These are phyloP conservation scores for Mucor velutinosus DNA, from an alignment of 371 early-diverging fungal species.

Conservation along the genomic window DNA sequence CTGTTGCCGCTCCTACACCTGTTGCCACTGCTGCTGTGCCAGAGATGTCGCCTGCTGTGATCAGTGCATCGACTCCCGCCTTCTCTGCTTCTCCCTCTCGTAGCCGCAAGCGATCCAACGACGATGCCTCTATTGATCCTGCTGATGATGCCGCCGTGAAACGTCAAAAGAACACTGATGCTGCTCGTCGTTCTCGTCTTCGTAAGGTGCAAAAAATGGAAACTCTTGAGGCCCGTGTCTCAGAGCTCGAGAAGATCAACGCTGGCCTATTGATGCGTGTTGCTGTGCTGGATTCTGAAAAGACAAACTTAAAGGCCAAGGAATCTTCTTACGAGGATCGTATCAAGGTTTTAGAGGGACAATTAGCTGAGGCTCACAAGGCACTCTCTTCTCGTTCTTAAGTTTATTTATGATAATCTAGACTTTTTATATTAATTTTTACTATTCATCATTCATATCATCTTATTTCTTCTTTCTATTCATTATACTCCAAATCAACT, in stretches of 20 bases:
- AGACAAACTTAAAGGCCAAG: conserved; percentile 55
- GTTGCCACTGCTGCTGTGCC: neutral
- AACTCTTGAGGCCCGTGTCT: conserved; percentile 72
- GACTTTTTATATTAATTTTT: neutral
- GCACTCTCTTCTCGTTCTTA: conserved; percentile 28
- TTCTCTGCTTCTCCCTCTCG: conserved; percentile 24
- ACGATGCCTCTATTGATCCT: conserved; percentile 7
- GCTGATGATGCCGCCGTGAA: conserved; percentile 55
- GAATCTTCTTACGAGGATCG: conserved; percentile 66
- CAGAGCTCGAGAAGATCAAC: conserved; percentile 77
- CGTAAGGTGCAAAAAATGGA: conserved; percentile 84
- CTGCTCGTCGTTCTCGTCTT: conserved; percentile 88
- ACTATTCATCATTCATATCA: neutral
- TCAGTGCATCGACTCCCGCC: conserved; percentile 26
- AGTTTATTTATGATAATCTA: conserved; percentile 3
- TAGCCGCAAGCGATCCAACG: conserved; percentile 22
- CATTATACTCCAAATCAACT: neutral
- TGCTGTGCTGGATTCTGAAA: conserved; percentile 75
- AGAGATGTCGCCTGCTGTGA: conserved; percentile 20
- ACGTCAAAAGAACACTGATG: conserved; percentile 84
- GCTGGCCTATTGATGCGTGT: conserved; percentile 59
- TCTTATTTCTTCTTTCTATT: conserved; percentile 5
- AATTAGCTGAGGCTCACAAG: conserved; percentile 68
- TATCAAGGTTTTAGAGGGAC: conserved; percentile 65
- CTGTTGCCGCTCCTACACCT: conserved; percentile 23